A percentile compares a stretch with the other conserved stretches of the same genome.
Conservation (phyloP, 1,284 basidiomycete species). For the Ganoderma leucocontextum region DNA sequence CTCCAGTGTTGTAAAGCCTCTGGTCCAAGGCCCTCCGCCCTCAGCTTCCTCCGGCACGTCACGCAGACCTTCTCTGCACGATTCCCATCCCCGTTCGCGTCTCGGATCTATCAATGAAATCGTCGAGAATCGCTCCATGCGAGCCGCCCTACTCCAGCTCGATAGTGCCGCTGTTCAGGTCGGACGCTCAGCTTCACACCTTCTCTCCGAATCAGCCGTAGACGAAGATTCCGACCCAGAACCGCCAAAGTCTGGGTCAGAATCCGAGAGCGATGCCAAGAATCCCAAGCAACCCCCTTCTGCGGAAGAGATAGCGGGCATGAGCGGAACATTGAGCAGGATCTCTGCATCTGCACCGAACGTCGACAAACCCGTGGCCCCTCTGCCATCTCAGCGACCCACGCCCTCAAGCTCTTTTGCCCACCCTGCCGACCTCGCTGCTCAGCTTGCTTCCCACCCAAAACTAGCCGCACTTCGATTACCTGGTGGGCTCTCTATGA, state of each 20-base stretch:
- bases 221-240: slow-evolving; percentile 47
- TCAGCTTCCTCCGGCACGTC: slow-evolving; percentile 36
- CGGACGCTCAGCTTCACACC: slow-evolving; percentile 46
- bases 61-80: slow-evolving; percentile 32
- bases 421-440: slow-evolving; percentile 55
- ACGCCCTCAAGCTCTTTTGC: slow-evolving; percentile 33
- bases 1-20: slow-evolving; percentile 20
- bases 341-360: neutral
- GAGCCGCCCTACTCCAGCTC: slow-evolving; percentile 35
- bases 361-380: neutral
- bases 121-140: slow-evolving; percentile 33
- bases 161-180: slow-evolving; percentile 38
- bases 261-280: slow-evolving; percentile 44
- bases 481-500: slow-evolving; percentile 43
- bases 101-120: slow-evolving; percentile 38
- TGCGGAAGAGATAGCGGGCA: neutral
- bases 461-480: slow-evolving; percentile 60
- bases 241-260: slow-evolving; percentile 44
- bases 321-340: neutral
- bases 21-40: slow-evolving; percentile 13
- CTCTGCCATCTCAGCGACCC: slow-evolving; percentile 11
- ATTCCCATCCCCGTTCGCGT: slow-evolving; percentile 33
- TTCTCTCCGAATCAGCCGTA: slow-evolving; percentile 52
- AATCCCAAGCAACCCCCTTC: neutral
- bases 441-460: slow-evolving; percentile 60